These are phyloP conservation scores for Phytophthora boehmeriae DNA, from an alignment of 352 stramenopile genomes.

Conservation along the genomic window DNA sequence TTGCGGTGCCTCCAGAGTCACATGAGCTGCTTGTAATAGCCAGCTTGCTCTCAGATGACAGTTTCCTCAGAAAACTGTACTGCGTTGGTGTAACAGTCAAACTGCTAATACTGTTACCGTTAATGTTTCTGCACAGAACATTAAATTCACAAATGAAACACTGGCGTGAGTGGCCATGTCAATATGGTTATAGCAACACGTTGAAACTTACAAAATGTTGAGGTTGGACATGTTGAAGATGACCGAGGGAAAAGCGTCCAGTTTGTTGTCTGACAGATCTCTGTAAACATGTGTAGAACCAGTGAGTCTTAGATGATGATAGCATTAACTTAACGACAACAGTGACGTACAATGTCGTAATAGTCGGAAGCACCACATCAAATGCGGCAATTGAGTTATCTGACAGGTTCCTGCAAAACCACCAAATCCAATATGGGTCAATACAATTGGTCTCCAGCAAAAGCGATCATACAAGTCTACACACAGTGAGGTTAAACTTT, in stretches of 20 bases:
- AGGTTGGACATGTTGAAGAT: slow-evolving; percentile 81
- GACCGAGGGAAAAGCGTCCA: slow-evolving; percentile 54
- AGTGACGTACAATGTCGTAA: slow-evolving; percentile 46
- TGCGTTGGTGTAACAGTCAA: slow-evolving; percentile 48
- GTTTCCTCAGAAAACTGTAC: slow-evolving; percentile 53
- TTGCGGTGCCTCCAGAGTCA: slow-evolving; percentile 31
- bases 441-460: slow-evolving; percentile 8
- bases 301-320: not conserved
- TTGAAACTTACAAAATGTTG: slow-evolving; percentile 53
- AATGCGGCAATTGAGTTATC: slow-evolving; percentile 55
- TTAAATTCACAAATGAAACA: not conserved
- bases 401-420: slow-evolving; percentile 42
- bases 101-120: slow-evolving; percentile 58
- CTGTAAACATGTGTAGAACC: slow-evolving; percentile 26
- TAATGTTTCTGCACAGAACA: slow-evolving; percentile 40
- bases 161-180: not conserved
- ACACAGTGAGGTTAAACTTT: slow-evolving; percentile 52
- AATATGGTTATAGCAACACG: not conserved
- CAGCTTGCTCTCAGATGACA: slow-evolving; percentile 47
- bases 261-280: slow-evolving; percentile 53
- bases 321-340: not conserved
- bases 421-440: slow-evolving; percentile 6
- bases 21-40: slow-evolving; percentile 47
- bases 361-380: slow-evolving; percentile 39
- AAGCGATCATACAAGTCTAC: slow-evolving; percentile 11